Percentiles rank a stretch among this genome's conserved stretches.
phyloP scores from a whole-genome alignment of 495 filamentous ascomycete species.

The Saxispiralis lemnorum region DNA sequence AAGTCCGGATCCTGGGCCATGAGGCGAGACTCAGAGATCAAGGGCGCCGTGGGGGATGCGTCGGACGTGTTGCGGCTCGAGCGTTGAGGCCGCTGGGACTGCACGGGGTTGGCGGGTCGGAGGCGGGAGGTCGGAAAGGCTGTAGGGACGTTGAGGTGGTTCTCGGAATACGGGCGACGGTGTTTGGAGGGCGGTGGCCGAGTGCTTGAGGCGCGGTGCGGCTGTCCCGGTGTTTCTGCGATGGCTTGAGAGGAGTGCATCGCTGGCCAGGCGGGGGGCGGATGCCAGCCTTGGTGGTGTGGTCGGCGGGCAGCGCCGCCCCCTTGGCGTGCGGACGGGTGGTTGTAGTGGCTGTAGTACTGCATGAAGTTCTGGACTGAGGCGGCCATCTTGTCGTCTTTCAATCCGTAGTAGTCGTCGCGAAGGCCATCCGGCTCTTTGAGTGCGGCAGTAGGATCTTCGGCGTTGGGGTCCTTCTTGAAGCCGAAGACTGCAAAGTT shows the following conservation, averaged over 20 bases:
- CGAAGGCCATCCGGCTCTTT: conserved; percentile 43
- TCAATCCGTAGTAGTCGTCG: conserved; percentile 83
- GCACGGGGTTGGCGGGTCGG: background rate
- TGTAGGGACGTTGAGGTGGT: too few relatives aligned
- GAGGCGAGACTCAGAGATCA: background rate
- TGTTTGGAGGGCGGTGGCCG: background rate
- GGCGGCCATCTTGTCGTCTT: conserved; percentile 91
- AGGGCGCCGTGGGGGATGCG: background rate
- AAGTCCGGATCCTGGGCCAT: conserved; percentile 6
- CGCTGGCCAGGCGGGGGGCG: conserved; percentile 13
- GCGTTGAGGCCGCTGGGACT: background rate
- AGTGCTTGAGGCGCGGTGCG: background rate
- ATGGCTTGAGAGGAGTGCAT: conserved; percentile 3
- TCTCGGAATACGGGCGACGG: too few relatives aligned
- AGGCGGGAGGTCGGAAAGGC: background rate
- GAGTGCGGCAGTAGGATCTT: conserved; percentile 25
- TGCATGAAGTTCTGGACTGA: conserved; percentile 88
- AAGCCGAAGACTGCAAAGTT: conserved; percentile 98
- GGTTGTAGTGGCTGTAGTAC: conserved; percentile 43
- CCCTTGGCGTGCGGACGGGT: background rate
- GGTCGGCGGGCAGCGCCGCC: too few relatives aligned
- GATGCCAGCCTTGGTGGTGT: conserved; percentile 5
- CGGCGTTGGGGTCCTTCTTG: conserved; percentile 54
- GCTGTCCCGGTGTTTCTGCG: background rate
- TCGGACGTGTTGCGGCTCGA: too few relatives aligned